Evolutionary conservation across 768 basidiomycete species (phyloP), one percentile per base, ranked within the genome.

Genomic region (Pluteus cervinus): DNA sequence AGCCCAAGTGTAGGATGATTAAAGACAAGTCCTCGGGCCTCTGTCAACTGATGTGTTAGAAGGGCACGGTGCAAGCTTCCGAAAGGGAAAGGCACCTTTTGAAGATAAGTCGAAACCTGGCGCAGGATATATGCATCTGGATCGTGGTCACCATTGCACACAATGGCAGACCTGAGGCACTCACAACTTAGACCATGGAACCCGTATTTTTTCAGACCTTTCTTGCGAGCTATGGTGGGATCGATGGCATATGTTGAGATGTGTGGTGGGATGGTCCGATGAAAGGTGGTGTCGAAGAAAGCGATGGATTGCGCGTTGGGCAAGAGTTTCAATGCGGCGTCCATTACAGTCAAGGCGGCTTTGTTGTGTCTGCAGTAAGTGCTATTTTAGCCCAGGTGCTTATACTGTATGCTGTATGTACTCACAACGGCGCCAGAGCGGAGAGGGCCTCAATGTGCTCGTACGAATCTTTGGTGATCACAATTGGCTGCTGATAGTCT

Each of bases 281-380:
- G 87, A 60, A 90, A 90, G 4, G 86, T 71, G 0, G 89, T 87
- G 57, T 96, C 91, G 53, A 94, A 96, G 51, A 83, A 86, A 0
- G 90, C 85, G 34, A 93, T 71, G 0, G 85, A 86, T 21, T 66
- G 70, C 14, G 90, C 73, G 9, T 76, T 52, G 1, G 86, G 83
- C 12, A 94, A 66, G 1, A 63, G 62, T 4, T 70, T 53, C 12
- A 85, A 66, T 47, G 81, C 83, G 1, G 76, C 67, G 43, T 70
- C 55, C 46, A 82, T 79, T 24, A 81, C 75, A 0, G 75, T 66
- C 4, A 81, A 65, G 0, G 80, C 76, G 3, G 76, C 63, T 26
- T 73, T 75, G 49, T 81, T 81, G 48, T 83, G 81, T 17, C 76
- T 80, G 33, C 2, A 29, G 28, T 16, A 25, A 18, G 18, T 33